phyloP scores from a whole-genome alignment of 345 rosid species.

The Sisymbrium irio region DNA sequence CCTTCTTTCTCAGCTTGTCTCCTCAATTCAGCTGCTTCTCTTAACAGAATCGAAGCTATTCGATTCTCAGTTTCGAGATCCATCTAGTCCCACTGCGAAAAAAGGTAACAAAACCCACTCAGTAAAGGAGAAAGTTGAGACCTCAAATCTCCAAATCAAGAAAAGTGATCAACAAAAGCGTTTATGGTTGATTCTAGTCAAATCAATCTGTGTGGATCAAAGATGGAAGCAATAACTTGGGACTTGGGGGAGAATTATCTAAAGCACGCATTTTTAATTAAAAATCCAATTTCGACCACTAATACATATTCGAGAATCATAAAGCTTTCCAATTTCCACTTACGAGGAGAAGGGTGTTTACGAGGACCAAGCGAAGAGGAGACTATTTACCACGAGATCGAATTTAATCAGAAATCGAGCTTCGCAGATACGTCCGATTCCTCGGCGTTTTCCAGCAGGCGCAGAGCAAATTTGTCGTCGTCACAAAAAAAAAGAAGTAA shows the following conservation, averaged over 20 bases:
- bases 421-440: neutral
- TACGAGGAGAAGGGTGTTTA: too few relatives aligned
- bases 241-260: neutral
- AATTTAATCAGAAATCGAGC: neutral
- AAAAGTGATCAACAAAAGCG: neutral
- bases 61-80: conserved; percentile 90
- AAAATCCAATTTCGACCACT: neutral
- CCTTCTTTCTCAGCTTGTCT: conserved; percentile 80
- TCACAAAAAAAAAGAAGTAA: neutral
- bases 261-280: neutral
- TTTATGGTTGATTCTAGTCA: neutral
- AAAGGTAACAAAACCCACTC: neutral
- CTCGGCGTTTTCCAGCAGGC: neutral
- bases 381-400: conserved; percentile 2
- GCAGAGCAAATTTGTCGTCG: neutral
- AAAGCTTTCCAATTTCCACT: neutral
- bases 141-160: neutral
- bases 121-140: neutral
- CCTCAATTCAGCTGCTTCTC: conserved; percentile 91
- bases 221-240: neutral
- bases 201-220: conserved; percentile 13
- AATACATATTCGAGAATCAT: neutral
- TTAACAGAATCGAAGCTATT: conserved; percentile 78
- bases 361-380: neutral
- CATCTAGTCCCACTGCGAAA: conserved; percentile 43